Base-by-base conservation (phyloP, 352 stramenopile species). In the Pythium dissimile region DNA sequence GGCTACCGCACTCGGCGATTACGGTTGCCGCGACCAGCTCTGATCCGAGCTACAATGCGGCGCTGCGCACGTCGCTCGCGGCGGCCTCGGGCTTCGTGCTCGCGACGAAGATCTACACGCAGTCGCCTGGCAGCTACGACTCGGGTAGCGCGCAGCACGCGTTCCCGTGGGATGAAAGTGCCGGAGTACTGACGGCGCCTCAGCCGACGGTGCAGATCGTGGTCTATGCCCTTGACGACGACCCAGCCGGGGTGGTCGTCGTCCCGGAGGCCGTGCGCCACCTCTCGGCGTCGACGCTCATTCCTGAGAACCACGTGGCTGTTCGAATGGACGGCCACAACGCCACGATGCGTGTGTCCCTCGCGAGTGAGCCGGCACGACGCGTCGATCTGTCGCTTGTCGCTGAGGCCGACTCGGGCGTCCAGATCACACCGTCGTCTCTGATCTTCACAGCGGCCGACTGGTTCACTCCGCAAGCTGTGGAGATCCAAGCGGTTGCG, bases 141-240 rank as follows among this genome's bases (percentile, higher is more conserved):
- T 83, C 79, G 10, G 80, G 80, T 21, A 80, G 88, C 56, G 20
- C 39, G 0, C 43, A 72, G 5, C 80, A 89, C 24, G 64, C 62
- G 12, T 89, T 81, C 57, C 53, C 64, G 1, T 91, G 78, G 78
- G 24, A 45, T 1, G 72, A 84, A 35, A 44, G 10, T 12, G 57
- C 66, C 28, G 80, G 77, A 2, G 64, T 90, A 6, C 49, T 88
- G 45, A 88, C 78, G 5, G 69, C 73, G 46, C 80, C 80, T 8
- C 27, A 26, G 4, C 12, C 46, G 2, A 41, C 46, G 13, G 49
- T 58, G 4, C 51, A 37, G 1, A 39, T 89, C 27, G 52, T 66
- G 1, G 67, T 41, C 8, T 89, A 73, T 50, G 71, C 82, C 31
- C 59, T 91, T 1, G 78, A 88, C 54, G 67, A 86, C 42, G 66